phyloP scores from a whole-genome alignment of 345 rosid genomes.

The Psidium guajava region DNA sequence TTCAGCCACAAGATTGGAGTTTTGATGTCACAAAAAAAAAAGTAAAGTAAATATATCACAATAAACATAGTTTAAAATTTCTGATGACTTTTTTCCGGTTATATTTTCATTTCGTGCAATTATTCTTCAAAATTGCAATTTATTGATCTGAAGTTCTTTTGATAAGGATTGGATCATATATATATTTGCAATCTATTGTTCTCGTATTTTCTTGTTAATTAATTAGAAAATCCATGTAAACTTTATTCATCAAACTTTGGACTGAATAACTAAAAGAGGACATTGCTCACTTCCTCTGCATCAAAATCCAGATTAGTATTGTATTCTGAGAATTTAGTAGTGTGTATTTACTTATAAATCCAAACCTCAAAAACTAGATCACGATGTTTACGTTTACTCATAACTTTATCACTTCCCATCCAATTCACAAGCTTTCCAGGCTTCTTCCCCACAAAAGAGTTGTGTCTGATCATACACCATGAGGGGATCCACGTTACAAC shows the following conservation, averaged over 20 bases:
- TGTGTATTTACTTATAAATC: not conserved
- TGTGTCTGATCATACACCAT: slow-evolving; percentile 15
- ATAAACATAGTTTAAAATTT: too few relatives aligned
- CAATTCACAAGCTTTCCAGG: slow-evolving; percentile 7
- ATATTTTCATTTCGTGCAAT: too few relatives aligned
- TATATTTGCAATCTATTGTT: not conserved
- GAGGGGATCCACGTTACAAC: slow-evolving; percentile 10
- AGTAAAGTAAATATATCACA: too few relatives aligned
- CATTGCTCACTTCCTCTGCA: not conserved
- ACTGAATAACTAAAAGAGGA: not conserved
- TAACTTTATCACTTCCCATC: slow-evolving; percentile 10
- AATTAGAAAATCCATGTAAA: not conserved
- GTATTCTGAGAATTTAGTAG: not conserved
- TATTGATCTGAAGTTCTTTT: too few relatives aligned
- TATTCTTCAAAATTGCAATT: too few relatives aligned
- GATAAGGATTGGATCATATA: too few relatives aligned
- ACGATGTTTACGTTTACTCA: not conserved
- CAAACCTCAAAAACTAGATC: not conserved
- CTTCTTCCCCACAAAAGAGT: slow-evolving; percentile 26
- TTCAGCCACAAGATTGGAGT: too few relatives aligned
- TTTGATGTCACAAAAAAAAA: too few relatives aligned
- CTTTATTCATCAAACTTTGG: not conserved
- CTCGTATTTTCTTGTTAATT: not conserved
- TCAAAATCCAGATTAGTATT: not conserved
- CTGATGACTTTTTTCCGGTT: too few relatives aligned